These are phyloP conservation scores for Bacterosira constricta DNA, from an alignment of 108 stramenopile genomes.

Conservation along the genomic window DNA sequence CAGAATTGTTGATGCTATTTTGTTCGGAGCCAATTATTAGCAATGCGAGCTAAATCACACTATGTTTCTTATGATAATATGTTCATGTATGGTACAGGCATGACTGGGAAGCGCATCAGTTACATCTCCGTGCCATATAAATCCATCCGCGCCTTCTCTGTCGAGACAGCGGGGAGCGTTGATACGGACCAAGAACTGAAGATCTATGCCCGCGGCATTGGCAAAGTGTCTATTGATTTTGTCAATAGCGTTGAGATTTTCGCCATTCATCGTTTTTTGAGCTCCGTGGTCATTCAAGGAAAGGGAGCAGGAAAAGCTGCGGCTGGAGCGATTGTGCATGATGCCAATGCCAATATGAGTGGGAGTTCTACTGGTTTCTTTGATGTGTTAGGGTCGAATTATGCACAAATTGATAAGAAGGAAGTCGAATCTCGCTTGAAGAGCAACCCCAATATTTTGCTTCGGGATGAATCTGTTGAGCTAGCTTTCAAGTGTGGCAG, in stretches of 20 bases:
- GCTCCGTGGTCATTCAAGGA: conserved; percentile 29
- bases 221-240: conserved; percentile 44
- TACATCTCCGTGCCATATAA: conserved; percentile 48
- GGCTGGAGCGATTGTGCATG: conserved; percentile 10
- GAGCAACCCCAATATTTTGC: conserved; percentile 21
- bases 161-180: conserved; percentile 52
- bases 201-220: conserved; percentile 40
- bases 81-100: conserved; percentile 16
- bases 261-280: conserved; percentile 46
- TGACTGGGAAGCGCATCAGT: conserved; percentile 55
- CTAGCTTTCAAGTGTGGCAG: conserved; percentile 59
- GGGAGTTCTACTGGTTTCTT: conserved; percentile 36
- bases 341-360: background rate
- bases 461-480: conserved; percentile 51
- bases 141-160: conserved; percentile 48
- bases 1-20: background rate
- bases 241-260: conserved; percentile 38
- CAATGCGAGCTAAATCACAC: too few relatives aligned
- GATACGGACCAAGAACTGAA: conserved; percentile 48
- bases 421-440: conserved; percentile 41
- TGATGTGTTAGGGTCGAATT: conserved; percentile 58
- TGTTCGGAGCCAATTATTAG: too few relatives aligned
- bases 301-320: conserved; percentile 30
- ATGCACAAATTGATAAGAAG: conserved; percentile 29
- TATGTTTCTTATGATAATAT: background rate